A percentile compares a stretch with the other conserved stretches of the same genome.
phyloP scores from a whole-genome alignment of 306 rosid genomes.

The Coriaria nepalensis region DNA sequence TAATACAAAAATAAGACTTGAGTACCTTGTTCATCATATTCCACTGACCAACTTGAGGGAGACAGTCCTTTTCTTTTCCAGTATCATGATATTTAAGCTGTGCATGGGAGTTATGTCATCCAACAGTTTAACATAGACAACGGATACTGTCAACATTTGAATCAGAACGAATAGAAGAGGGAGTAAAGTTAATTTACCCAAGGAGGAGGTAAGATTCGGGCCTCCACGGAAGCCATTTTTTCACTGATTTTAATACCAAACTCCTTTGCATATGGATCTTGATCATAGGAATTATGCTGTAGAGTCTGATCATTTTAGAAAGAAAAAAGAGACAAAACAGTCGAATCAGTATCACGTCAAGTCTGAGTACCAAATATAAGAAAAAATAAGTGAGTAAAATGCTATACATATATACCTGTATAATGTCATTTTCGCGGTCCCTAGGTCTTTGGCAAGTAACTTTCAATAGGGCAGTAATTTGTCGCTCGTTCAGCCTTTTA shows the following conservation, averaged over 20 bases:
- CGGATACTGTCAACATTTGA: background rate
- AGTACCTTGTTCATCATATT: slow-evolving; percentile 97
- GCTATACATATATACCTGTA: slow-evolving; percentile 34
- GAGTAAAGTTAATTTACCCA: slow-evolving; percentile 45
- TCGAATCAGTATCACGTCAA: slow-evolving; percentile 1
- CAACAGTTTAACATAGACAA: slow-evolving; percentile 6
- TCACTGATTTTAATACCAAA: slow-evolving; percentile 84
- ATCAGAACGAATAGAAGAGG: slow-evolving; percentile 12
- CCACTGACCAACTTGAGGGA: slow-evolving; percentile 99
- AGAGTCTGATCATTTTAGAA: slow-evolving; percentile 38
- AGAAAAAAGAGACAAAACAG: slow-evolving; percentile 7
- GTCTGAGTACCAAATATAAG: slow-evolving; percentile 3
- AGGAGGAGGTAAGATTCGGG: slow-evolving; percentile 95
- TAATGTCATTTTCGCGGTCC: slow-evolving; percentile 85
- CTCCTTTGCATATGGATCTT: slow-evolving; percentile 93
- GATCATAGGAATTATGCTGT: slow-evolving; percentile 76
- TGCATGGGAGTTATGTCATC: slow-evolving; percentile 9
- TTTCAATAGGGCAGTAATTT: slow-evolving; percentile 78
- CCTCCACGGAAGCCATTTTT: slow-evolving; percentile 82
- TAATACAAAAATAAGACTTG: background rate
- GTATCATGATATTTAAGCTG: slow-evolving; percentile 94
- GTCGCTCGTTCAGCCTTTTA: slow-evolving; percentile 86
- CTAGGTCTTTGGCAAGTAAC: slow-evolving; percentile 97
- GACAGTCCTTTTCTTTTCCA: slow-evolving; percentile 90
- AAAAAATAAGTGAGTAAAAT: slow-evolving; percentile 1